Conservation (phyloP, 2,329 filamentous ascomycete genomes). For the Xenosphaeropsis pyriputrescens region DNA sequence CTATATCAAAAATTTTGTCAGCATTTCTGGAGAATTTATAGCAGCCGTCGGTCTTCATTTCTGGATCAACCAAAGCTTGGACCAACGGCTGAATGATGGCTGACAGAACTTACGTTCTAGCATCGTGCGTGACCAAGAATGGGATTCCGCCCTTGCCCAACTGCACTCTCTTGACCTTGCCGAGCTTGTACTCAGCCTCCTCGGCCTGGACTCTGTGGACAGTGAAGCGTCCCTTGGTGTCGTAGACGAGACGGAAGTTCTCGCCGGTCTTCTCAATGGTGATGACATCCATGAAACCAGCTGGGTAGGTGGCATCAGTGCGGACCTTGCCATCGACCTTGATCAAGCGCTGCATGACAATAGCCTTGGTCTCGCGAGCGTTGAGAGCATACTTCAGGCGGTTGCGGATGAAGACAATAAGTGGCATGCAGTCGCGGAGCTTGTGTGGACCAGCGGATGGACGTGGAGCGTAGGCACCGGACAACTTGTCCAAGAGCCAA, state of each 20-base stretch:
- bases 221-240: conserved; percentile 99
- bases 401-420: conserved; percentile 96
- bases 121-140: conserved; percentile 99
- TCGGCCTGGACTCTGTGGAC: conserved; percentile 98
- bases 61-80: conserved; percentile 78
- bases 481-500: conserved; percentile 99
- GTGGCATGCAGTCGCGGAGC: conserved; percentile 94
- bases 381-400: conserved; percentile 99
- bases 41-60: conserved; percentile 18
- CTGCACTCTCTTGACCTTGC: conserved; percentile 99
- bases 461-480: conserved; percentile 67
- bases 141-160: conserved; percentile 98
- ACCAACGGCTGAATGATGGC: conserved; percentile 99
- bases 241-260: conserved; percentile 99
- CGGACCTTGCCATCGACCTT: conserved; percentile 99
- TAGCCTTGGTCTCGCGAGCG: conserved; percentile 90
- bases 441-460: conserved; percentile 89
- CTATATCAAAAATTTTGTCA: conserved; percentile 33
- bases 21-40: conserved; percentile 16
- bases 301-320: conserved; percentile 94
- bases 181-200: conserved; percentile 99
- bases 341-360: conserved; percentile 98
- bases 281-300: conserved; percentile 99
- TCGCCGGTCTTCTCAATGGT: conserved; percentile 99
- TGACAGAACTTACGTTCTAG: conserved; percentile 98